These are phyloP conservation scores for Botrytis squamosa DNA, from an alignment of 2,329 filamentous ascomycete species.

Conservation along the genomic window DNA sequence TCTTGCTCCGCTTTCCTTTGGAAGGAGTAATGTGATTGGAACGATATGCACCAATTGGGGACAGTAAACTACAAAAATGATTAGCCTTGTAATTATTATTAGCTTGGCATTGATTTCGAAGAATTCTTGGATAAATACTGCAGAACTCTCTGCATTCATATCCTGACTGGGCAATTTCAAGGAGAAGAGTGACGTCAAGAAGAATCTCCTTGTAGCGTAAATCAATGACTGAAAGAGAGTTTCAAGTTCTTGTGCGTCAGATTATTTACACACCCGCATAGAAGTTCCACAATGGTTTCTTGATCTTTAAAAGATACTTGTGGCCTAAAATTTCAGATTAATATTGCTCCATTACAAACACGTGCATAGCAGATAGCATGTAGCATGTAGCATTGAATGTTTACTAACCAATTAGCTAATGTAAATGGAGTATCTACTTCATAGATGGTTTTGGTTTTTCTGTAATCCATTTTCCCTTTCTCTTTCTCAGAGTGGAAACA, in stretches of 20 bases:
- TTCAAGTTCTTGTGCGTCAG: neutral
- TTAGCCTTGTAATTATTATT: neutral
- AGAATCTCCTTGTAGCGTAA: neutral
- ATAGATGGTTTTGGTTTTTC: conserved; percentile 56
- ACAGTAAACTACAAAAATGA: conserved; percentile 52
- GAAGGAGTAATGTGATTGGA: conserved; percentile 54
- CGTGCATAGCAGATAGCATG: neutral
- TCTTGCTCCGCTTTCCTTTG: conserved; percentile 59
- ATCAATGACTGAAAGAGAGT: neutral
- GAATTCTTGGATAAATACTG: neutral
- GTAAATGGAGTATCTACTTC: conserved; percentile 67
- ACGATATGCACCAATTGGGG: conserved; percentile 63
- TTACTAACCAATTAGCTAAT: conserved; percentile 54
- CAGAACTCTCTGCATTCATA: neutral
- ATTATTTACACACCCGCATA: conserved; percentile 56
- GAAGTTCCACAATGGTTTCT: conserved; percentile 62
- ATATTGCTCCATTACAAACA: neutral
- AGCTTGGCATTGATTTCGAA: neutral
- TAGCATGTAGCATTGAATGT: neutral
- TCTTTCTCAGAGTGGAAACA: neutral
- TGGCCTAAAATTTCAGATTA: conserved; percentile 52
- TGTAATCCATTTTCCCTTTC: conserved; percentile 46
- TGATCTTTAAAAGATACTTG: conserved; percentile 57
- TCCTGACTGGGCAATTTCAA: neutral
- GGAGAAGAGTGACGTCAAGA: neutral